Evolutionary conservation across 108 stramenopile species (phyloP), one percentile per base, ranked within the genome.

Genomic region (Cyclotella choctawhatcheeana): DNA sequence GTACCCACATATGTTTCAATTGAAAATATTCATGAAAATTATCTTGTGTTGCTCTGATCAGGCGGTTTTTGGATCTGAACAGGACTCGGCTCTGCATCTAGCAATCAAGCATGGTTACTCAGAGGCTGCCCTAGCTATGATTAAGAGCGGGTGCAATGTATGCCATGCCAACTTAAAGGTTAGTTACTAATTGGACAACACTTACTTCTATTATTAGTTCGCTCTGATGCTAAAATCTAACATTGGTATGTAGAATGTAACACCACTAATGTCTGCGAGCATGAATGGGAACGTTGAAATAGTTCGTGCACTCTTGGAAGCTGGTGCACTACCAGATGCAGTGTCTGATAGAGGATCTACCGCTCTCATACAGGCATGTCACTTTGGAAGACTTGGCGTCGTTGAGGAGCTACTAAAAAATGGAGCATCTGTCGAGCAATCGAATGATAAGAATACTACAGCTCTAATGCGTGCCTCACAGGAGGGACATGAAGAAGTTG

Each of bases 401-500:
- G 89, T 92, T 8, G 64, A 83, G 50, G 82, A 86, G 13, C 65
- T 96, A 6, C 50, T 96, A n/a, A 60, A 61, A 14, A 52, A 73
- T 61, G 74, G 75, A 16, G 86, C 91, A 22, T 55, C 61, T 30
- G 73, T 93, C 14, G 92, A 96, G 61, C 59, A 82, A 51, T 78
- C 88, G 17, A 96, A 93, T 77, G 55, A 85, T 32, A 91, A 93
- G 47, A 85, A 91, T 29, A 93, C 93, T 8, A 96, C 94, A n/a
- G 88, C 93, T 0, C 74, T 96, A 10, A 96, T 96, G 94, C 76
- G 92, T 18, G 92, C 94, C 16, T 67, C 86, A 25, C 93, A 93
- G 64, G 93, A 96, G 72, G 94, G 94, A 16, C 93, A 96, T 55
- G 68, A 78, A 65, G 59, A 78, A 17, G 76, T 88, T 6, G 80